Evolutionary conservation across 2,329 filamentous ascomycete genomes (phyloP), one percentile per base, ranked within the genome.

Genomic region (Cordyceps sp.): DNA sequence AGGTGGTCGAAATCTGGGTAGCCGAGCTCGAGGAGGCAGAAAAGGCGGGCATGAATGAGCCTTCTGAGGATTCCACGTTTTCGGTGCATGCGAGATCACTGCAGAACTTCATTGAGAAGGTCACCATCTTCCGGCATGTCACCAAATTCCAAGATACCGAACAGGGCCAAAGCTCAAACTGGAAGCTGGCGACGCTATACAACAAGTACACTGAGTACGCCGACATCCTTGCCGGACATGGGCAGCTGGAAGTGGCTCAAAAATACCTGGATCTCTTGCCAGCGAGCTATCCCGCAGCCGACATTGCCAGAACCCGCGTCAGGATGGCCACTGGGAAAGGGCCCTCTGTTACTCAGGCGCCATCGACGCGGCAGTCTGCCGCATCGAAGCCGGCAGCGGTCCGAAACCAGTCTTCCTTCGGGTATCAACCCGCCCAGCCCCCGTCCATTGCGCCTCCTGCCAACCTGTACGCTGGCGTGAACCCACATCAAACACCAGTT

Each of bases 151-250:
- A 80, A 45, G 90, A 98, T 50, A 56, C 59, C 8, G 85, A 94
- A 48, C 71, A 72, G 40, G 58, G 60, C 29, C 70, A 82, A 43
- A 64, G 70, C 9, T 75, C 76, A 2, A 82, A 78, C 44, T 98
- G 88, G 88, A 94, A 93, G 59, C 73, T 98, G 37, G 69, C 75
- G 24, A 66, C 77, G 3, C 62, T 98, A 33, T 98, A 98, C 54
- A 78, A 85, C 52, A 93, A 93, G 58, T 98, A 98, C 50, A 78
- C 81, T 19, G 90, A 98, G 58, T 98, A 96, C 52, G 88, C 90
- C 12, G 88, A 98, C 50, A 86, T 98, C 42, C 74, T 92, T 35
- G 85, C 90, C 29, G 75, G 83, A 6, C 83, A 94, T 48, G 90
- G 92, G 10, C 82, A 92, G 45, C 62, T 98, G 33, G 66, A 74